phyloP scores from a whole-genome alignment of 1,284 basidiomycete species.

The Puccinia triticina region DNA sequence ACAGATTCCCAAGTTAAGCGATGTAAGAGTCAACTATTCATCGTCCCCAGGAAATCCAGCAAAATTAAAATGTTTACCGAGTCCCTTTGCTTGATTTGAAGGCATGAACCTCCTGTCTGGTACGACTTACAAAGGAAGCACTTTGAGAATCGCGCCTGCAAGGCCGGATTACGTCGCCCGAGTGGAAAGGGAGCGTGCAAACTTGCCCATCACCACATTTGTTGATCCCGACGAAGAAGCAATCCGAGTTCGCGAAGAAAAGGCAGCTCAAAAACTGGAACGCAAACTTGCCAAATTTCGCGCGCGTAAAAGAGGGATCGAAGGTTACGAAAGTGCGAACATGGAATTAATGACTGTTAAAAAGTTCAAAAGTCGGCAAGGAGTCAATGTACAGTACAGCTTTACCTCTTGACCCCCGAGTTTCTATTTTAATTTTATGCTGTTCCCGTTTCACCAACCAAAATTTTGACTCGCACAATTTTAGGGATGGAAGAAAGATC shows the following conservation, averaged over 20 bases:
- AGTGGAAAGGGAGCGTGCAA: slow-evolving; percentile 62
- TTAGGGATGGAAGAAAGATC: slow-evolving; percentile 52
- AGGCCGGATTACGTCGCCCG: slow-evolving; percentile 71
- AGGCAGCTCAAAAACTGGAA: slow-evolving; percentile 26
- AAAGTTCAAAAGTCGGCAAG: slow-evolving; percentile 39
- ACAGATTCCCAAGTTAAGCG: slow-evolving; percentile 67
- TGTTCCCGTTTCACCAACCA: background rate
- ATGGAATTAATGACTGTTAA: slow-evolving; percentile 51
- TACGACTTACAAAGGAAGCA: slow-evolving; percentile 78
- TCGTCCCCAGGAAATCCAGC: slow-evolving; percentile 16
- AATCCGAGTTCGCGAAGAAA: slow-evolving; percentile 19
- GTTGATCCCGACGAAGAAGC: slow-evolving; percentile 33
- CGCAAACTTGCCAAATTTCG: slow-evolving; percentile 8
- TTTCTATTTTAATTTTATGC: background rate
- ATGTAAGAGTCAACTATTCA: slow-evolving; percentile 65
- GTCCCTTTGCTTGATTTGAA: slow-evolving; percentile 57
- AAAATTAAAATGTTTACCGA: slow-evolving; percentile 48
- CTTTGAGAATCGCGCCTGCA: slow-evolving; percentile 75
- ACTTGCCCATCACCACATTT: slow-evolving; percentile 15
- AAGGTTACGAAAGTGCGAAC: slow-evolving; percentile 45
- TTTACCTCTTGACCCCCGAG: background rate
- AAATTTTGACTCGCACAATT: background rate
- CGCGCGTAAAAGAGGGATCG: slow-evolving; percentile 35
- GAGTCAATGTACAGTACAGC: slow-evolving; percentile 37
- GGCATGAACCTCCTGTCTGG: slow-evolving; percentile 75